Evolutionary conservation across 2,329 filamentous ascomycete genomes (phyloP).

Genomic region (Fusarium subtropicale): DNA sequence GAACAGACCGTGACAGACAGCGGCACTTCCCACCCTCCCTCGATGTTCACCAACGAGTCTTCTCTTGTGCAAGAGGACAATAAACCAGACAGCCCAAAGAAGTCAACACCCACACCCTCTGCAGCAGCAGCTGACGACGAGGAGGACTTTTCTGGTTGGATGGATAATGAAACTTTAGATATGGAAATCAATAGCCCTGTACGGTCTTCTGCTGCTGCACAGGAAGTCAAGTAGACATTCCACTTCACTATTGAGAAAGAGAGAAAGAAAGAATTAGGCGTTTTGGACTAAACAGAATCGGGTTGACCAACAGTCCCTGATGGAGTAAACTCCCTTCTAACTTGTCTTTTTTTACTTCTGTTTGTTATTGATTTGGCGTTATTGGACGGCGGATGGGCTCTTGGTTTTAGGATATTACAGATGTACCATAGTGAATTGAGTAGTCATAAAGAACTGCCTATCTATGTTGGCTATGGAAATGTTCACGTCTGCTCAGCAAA

Average conservation of each 20-base stretch:
- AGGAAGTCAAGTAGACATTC: slow-evolving; percentile 41
- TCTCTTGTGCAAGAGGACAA: slow-evolving; percentile 26
- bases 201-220: slow-evolving; percentile 19
- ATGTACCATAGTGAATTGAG: slow-evolving; percentile 27
- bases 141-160: slow-evolving; percentile 54
- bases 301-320: slow-evolving; percentile 16
- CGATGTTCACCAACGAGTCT: slow-evolving; percentile 17
- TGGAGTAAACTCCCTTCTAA: slow-evolving; percentile 16
- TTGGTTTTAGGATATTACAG: slow-evolving; percentile 9
- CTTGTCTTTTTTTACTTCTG: slow-evolving; percentile 8
- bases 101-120: slow-evolving; percentile 34
- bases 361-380: slow-evolving; percentile 26
- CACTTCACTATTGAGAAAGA: slow-evolving; percentile 2
- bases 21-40: slow-evolving; percentile 28
- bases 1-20: slow-evolving; percentile 31
- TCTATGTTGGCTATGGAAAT: not conserved
- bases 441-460: slow-evolving; percentile 7
- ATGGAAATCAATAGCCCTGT: slow-evolving; percentile 40
- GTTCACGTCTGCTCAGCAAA: not conserved
- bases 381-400: not conserved
- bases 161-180: slow-evolving; percentile 50
- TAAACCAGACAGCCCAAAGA: slow-evolving; percentile 9
- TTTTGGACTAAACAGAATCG: slow-evolving; percentile 28
- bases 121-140: slow-evolving; percentile 46
- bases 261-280: slow-evolving; percentile 21